A percentile compares a stretch with the other conserved stretches of the same genome.
phyloP scores from a whole-genome alignment of 2,329 filamentous ascomycete genomes.

The Fusarium sp. region DNA sequence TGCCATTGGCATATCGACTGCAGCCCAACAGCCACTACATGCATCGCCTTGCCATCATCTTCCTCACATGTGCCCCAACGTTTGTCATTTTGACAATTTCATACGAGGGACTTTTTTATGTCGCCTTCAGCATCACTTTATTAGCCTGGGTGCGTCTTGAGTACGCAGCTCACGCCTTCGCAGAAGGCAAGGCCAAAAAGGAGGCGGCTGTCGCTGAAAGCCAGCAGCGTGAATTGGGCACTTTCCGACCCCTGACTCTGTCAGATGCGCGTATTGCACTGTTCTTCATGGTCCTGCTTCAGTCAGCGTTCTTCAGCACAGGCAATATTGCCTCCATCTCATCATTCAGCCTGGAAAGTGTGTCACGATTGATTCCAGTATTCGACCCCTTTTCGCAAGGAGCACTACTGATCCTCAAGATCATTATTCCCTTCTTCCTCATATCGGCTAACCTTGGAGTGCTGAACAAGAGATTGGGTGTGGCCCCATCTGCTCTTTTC shows the following conservation, averaged over 20 bases:
- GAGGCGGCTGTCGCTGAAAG: constrained; percentile 19
- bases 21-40: constrained; percentile 89
- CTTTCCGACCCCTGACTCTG: constrained; percentile 75
- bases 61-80: constrained; percentile 90
- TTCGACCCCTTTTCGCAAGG: constrained; percentile 95
- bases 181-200: constrained; percentile 42
- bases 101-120: constrained; percentile 96
- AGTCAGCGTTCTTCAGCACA: constrained; percentile 96
- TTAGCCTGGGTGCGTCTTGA: constrained; percentile 94
- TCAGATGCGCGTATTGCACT: constrained; percentile 89
- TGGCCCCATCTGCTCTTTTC: constrained; percentile 89
- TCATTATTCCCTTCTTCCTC: constrained; percentile 92
- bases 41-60: constrained; percentile 87
- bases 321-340: constrained; percentile 96
- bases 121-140: constrained; percentile 84
- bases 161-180: constrained; percentile 68
- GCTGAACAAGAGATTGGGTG: constrained; percentile 83
- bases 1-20: constrained; percentile 84
- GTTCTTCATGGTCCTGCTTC: constrained; percentile 94
- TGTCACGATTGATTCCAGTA: constrained; percentile 85
- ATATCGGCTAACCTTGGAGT: constrained; percentile 96
- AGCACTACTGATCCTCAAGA: constrained; percentile 85
- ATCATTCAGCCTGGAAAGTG: constrained; percentile 92
- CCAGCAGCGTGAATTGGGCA: constrained; percentile 28
- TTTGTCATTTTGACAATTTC: constrained; percentile 98